Conservation (phyloP, 345 rosid genomes). For the Syzygium grande region DNA sequence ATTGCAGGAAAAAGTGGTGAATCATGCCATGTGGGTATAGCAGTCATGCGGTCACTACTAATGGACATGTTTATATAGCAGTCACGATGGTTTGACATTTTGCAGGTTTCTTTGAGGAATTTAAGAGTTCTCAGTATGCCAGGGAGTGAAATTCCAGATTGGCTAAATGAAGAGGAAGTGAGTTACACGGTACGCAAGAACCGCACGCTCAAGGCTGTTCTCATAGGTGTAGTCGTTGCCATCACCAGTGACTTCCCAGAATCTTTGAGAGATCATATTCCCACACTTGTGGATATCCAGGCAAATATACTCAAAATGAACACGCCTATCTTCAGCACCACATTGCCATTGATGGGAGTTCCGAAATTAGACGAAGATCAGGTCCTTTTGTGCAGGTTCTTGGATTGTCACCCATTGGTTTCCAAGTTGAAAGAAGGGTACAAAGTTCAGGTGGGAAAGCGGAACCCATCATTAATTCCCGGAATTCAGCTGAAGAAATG, state of each 20-base stretch:
- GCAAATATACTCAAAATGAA: conserved; percentile 26
- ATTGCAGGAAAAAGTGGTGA: not conserved
- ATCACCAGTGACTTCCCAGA: conserved; percentile 15
- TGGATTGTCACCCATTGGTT: conserved; percentile 23
- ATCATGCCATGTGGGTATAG: not conserved
- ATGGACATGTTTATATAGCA: not conserved
- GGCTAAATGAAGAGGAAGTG: conserved; percentile 34
- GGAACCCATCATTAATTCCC: conserved; percentile 6
- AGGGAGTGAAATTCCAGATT: conserved; percentile 50
- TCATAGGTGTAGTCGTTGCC: conserved; percentile 43
- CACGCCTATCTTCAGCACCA: not conserved
- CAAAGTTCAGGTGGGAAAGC: conserved; percentile 16
- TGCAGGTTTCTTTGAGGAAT: conserved; percentile 37
- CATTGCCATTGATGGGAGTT: conserved; percentile 34
- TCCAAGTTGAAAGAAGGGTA: conserved; percentile 19
- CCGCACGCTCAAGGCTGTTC: conserved; percentile 28
- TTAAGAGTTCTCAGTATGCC: conserved; percentile 36
- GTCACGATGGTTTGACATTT: not conserved
- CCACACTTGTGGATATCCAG: conserved; percentile 26
- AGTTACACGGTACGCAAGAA: conserved; percentile 24
- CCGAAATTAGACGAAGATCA: conserved; percentile 38
- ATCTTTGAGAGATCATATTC: conserved; percentile 21
- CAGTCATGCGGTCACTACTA: not conserved
- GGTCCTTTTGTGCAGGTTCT: conserved; percentile 46
- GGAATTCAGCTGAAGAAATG: conserved; percentile 33